phyloP scores from a whole-genome alignment of 2,329 filamentous ascomycete species.

The Talaromyces sp. region DNA sequence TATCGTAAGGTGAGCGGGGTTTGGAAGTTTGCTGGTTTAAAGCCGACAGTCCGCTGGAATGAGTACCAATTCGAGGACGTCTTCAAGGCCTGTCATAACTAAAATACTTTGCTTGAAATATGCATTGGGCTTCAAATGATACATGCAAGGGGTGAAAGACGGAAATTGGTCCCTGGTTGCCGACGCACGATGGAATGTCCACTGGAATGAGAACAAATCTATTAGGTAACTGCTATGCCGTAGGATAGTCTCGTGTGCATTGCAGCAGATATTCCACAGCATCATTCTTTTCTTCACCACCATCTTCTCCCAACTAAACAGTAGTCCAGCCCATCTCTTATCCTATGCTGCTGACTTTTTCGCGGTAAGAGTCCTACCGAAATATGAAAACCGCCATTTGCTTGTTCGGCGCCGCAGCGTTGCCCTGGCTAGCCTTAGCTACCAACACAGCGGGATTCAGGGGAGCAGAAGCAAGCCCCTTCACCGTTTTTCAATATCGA shows the following conservation, averaged over 20 bases:
- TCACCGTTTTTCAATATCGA: slow-evolving; percentile 25
- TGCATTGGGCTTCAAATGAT: neutral
- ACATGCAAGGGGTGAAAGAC: neutral
- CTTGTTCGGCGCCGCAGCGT: neutral
- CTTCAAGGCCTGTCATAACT: slow-evolving; percentile 34
- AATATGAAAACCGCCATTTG: neutral
- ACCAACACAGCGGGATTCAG: slow-evolving; percentile 16
- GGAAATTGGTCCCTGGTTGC: neutral
- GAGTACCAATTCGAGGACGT: slow-evolving; percentile 59
- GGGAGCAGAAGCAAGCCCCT: neutral
- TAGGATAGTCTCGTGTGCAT: neutral
- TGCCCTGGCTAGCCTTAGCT: slow-evolving; percentile 12
- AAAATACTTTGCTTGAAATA: neutral
- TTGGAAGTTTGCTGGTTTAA: slow-evolving; percentile 60
- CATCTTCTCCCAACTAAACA: neutral
- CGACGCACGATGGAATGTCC: slow-evolving; percentile 3
- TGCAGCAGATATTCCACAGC: neutral
- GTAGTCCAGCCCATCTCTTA: neutral
- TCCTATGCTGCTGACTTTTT: neutral
- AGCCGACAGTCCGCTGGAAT: slow-evolving; percentile 55
- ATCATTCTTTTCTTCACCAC: neutral
- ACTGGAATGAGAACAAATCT: slow-evolving; percentile 8
- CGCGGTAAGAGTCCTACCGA: neutral
- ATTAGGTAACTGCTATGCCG: neutral
- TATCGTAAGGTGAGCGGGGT: slow-evolving; percentile 58